These are phyloP conservation scores for Magnaporthales sp. DNA, from an alignment of 2,329 filamentous ascomycete species.

Conservation along the genomic window DNA sequence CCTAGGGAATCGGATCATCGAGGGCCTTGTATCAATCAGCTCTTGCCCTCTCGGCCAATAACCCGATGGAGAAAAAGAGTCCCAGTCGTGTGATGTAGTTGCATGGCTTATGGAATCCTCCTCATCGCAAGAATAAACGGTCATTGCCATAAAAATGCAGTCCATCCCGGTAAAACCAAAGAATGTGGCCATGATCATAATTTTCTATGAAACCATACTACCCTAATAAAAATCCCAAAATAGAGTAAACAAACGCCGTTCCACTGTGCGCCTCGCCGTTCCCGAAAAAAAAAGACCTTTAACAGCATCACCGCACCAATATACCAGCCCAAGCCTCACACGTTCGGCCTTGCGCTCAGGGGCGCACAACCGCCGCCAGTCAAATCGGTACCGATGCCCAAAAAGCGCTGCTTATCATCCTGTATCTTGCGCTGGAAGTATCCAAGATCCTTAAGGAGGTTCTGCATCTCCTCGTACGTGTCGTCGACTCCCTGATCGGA, in stretches of 20 bases:
- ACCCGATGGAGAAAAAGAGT: neutral
- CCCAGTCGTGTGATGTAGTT: neutral
- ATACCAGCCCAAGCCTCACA: constrained; percentile 4
- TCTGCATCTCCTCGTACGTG: constrained; percentile 78
- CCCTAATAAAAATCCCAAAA: neutral
- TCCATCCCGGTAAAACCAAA: neutral
- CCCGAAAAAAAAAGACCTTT: neutral
- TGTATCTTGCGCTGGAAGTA: constrained; percentile 79
- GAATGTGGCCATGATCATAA: neutral
- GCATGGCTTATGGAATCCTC: neutral
- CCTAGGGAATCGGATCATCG: neutral
- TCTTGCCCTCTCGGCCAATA: neutral
- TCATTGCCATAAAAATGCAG: neutral
- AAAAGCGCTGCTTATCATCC: constrained; percentile 70
- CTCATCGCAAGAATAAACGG: neutral
- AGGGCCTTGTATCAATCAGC: neutral
- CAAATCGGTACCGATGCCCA: constrained; percentile 10
- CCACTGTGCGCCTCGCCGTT: neutral
- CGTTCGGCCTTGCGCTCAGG: constrained; percentile 34
- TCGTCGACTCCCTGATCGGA: constrained; percentile 48
- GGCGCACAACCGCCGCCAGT: constrained; percentile 35
- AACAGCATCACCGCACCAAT: neutral
- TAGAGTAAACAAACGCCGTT: neutral
- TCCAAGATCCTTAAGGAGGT: constrained; percentile 69
- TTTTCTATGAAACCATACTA: neutral